Evolutionary conservation across 768 basidiomycete genomes (phyloP).

Genomic region (Rhizopogon vulgaris): DNA sequence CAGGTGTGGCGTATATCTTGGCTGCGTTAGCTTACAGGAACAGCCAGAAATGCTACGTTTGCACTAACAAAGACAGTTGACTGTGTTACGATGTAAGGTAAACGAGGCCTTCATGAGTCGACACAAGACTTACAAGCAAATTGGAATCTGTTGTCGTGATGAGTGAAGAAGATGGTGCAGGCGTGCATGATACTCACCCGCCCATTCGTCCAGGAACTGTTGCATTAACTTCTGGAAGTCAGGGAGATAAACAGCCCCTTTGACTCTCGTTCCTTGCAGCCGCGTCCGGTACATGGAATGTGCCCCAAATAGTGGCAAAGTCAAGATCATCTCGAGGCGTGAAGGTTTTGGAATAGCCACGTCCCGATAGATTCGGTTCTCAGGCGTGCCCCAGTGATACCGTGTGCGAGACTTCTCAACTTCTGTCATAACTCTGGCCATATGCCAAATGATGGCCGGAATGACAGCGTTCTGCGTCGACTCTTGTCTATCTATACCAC

Average conservation of each 20-base stretch:
- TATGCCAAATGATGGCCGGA: constrained; percentile 16
- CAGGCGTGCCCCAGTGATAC: constrained; percentile 11
- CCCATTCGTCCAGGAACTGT: constrained; percentile 19
- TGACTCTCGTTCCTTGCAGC: constrained; percentile 10
- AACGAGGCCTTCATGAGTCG: too few relatives aligned
- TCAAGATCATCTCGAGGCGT: constrained; percentile 10
- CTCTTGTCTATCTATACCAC: background rate
- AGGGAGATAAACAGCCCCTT: constrained; percentile 9
- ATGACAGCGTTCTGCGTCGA: constrained; percentile 3
- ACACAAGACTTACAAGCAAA: constrained; percentile 7
- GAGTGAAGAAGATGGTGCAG: background rate
- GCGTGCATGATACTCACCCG: constrained; percentile 10
- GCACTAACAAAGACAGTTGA: too few relatives aligned
- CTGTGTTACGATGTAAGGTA: too few relatives aligned
- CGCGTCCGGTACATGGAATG: constrained; percentile 16
- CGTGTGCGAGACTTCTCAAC: constrained; percentile 8
- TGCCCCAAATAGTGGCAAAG: constrained; percentile 12
- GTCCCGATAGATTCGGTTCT: constrained; percentile 3
- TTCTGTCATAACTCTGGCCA: constrained; percentile 12
- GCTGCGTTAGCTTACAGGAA: too few relatives aligned
- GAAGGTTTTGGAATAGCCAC: constrained; percentile 6
- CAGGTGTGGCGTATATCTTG: background rate
- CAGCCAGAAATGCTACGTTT: too few relatives aligned
- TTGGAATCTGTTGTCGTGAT: constrained; percentile 11
- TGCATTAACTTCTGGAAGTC: constrained; percentile 14